Evolutionary conservation across 192 early-diverging fungal species (phyloP).

Genomic region (Geosiphon pyriformis): DNA sequence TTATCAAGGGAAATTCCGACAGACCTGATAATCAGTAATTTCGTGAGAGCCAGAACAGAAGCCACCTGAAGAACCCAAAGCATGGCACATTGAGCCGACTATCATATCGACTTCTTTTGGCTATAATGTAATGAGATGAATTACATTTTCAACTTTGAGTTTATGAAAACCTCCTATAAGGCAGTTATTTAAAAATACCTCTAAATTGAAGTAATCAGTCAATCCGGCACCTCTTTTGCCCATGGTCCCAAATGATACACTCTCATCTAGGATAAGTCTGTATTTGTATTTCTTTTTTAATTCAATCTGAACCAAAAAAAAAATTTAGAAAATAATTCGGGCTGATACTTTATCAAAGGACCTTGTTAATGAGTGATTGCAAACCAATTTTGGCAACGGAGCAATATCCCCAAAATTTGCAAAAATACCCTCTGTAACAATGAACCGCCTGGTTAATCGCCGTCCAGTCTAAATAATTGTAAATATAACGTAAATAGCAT

Average conservation of each 20-base stretch:
- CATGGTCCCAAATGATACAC: slow-evolving; percentile 80
- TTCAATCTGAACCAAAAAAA: slow-evolving; percentile 47
- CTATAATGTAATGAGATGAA: slow-evolving; percentile 20
- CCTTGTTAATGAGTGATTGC: background rate
- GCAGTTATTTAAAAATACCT: slow-evolving; percentile 33
- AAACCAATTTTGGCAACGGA: slow-evolving; percentile 66
- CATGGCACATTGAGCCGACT: slow-evolving; percentile 73
- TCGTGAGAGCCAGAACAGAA: slow-evolving; percentile 87
- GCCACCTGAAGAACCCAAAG: slow-evolving; percentile 80
- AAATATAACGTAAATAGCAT: slow-evolving; percentile 2
- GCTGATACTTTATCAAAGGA: background rate
- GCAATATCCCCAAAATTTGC: slow-evolving; percentile 83
- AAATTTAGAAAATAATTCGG: background rate
- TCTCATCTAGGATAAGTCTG: slow-evolving; percentile 91
- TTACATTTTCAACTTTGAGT: background rate
- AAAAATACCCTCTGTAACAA: slow-evolving; percentile 91
- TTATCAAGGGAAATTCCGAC: background rate
- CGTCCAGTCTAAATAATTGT: slow-evolving; percentile 34
- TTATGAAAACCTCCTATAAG: background rate
- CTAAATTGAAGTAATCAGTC: slow-evolving; percentile 74
- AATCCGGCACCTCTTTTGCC: slow-evolving; percentile 84
- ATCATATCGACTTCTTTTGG: slow-evolving; percentile 83
- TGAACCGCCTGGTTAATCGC: slow-evolving; percentile 84
- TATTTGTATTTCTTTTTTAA: slow-evolving; percentile 96
- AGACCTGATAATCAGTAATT: slow-evolving; percentile 70